Base-by-base conservation (phyloP, 441 rosid genomes). In the Brassica hybrid region DNA sequence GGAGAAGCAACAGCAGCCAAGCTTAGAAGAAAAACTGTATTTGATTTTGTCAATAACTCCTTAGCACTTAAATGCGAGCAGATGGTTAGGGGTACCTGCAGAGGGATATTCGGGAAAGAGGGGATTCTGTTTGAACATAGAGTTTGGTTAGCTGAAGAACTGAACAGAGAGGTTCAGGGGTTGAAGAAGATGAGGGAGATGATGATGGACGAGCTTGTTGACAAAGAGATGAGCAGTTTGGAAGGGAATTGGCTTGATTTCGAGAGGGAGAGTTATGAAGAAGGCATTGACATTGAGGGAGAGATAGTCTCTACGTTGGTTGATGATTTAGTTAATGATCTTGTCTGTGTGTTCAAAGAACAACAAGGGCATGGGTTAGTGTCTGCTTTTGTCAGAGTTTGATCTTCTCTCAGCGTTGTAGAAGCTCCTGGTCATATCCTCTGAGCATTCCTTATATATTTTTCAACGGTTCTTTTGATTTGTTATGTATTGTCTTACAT, bases 121-220 rank as follows among this genome's bases (percentile, higher is more conserved):
- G 80, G 72, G 32, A 65, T 69, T 48, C 57, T 86, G 85, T 80
- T 88, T 61, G 60, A 71, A 43, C 79, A 81, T 43, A 88, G 83
- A 69, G 87, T 76, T 38, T 81, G 84, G 92, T 54, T 88, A 79
- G 97, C 92, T 0, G 89, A 85, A 65, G 94, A 92, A 81, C 71
- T 93, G 80, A 83, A 83, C 54, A 83, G 81, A 82, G 93, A 86
- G 78, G 83, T 92, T 6, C 68, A 48, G 0, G 79, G 84, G 41
- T 86, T 89, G 91, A 85, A 82, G 75, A 78, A 84, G 80, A 86
- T 83, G 85, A 87, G 90, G 62, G 97, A 87, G 48, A 54, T 83
- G 84, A 87, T 87, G 92, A 93, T 93, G 83, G 98, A 93, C 76
- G 97, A 91, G 71, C 90, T 95, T 71, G 90, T 90, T 34, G 91